Conservation (phyloP, 2,329 filamentous ascomycete genomes). For the Teratosphaeria viscida region DNA sequence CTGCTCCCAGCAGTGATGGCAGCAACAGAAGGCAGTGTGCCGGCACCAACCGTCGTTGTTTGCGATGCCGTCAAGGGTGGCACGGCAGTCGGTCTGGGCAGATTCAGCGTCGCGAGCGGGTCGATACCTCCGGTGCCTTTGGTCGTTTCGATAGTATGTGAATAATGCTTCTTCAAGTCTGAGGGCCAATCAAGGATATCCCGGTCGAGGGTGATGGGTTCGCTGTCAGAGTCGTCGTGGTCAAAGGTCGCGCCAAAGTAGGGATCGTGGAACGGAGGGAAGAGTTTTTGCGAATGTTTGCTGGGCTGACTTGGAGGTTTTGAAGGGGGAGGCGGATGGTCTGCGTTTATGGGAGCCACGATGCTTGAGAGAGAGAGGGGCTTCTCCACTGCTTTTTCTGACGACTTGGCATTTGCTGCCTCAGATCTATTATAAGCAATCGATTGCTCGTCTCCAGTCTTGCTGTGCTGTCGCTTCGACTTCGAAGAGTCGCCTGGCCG, state of each 20-base stretch:
- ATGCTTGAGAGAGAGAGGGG: not conserved
- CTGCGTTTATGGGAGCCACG: not conserved
- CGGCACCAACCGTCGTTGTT: not conserved
- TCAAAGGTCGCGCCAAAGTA: conserved; percentile 18
- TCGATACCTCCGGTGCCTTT: conserved; percentile 11
- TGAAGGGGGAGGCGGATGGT: not conserved
- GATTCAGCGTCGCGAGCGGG: conserved; percentile 16
- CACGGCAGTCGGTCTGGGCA: conserved; percentile 9
- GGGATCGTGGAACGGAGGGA: conserved; percentile 20
- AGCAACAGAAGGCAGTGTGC: conserved; percentile 11
- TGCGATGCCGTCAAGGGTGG: not conserved
- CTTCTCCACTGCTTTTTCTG: not conserved
- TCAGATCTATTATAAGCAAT: not conserved
- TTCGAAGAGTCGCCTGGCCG: conserved; percentile 14
- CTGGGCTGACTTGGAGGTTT: not conserved
- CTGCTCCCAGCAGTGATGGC: conserved; percentile 6
- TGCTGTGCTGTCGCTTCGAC: not conserved
- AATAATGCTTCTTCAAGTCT: conserved; percentile 1
- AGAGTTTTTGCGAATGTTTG: conserved; percentile 4
- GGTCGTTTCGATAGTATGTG: not conserved
- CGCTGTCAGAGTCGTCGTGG: conserved; percentile 13
- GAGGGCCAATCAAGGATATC: conserved; percentile 24
- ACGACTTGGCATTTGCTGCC: not conserved
- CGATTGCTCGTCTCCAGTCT: not conserved
- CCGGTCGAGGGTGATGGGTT: conserved; percentile 24